Base-by-base conservation (phyloP, 345 rosid genomes). In the Hibiscus syriacus region DNA sequence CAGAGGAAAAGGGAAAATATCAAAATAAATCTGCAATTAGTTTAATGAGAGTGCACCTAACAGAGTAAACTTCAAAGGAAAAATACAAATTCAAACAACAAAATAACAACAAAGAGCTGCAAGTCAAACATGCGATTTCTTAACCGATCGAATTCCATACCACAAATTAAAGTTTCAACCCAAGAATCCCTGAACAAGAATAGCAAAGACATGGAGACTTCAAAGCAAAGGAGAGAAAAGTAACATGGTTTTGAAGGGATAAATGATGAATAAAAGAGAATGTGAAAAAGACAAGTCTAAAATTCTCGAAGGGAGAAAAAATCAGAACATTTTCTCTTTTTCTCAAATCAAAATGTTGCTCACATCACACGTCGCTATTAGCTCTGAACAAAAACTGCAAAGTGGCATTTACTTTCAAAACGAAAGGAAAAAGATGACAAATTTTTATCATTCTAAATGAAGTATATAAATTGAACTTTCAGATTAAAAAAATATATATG, bases 311-410 rank as follows among this genome's bases (percentile, higher is more conserved):
- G 56, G 29, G 65, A 17, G 50, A 49, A 69, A 69, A 69, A 0
- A 6, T 43, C 55, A 49, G 66, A 23, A 58, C 11, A 38, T 29
- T 3, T 58, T 48, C 46, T 22, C 26, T 53, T 50, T 52, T 20
- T 29, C 55, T 17, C 52, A 48, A 50, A 50, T 19, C 1, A 38
- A 10, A 57, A n/a, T 45, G 65, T 43, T 26, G 26, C 38, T 69
- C 56, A 17, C 72, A 69, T 58, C 72, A 69, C 10, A 46, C 41
- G 65, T 69, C 55, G 55, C 55, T 57, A 12, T 57, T 17, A 56
- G 55, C 43, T 61, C 65, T 43, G 55, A 58, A 69, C 34, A 58
- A 68, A 67, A 14, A 45, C 43, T 23, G 64, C 54, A 26, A 43
- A 16, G 30, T 39, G 6, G 2, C 22, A 16, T 22, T 61, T 38